Evolutionary conservation across 1,284 basidiomycete genomes (phyloP), one percentile per base, ranked within the genome.

Genomic region (Naganishia liquefaciens): DNA sequence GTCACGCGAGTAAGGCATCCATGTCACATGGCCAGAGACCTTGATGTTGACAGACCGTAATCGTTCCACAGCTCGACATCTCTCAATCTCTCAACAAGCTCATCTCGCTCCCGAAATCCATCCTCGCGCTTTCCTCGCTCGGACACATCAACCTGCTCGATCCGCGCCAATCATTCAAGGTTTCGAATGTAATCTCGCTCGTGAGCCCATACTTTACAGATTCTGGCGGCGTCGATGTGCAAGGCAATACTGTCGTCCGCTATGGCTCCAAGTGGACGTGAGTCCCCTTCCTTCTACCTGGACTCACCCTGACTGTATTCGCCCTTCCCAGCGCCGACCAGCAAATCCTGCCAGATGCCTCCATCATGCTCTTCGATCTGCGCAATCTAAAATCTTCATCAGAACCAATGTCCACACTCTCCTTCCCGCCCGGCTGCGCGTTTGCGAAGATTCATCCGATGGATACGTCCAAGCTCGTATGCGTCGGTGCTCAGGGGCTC

Each of bases 341-440:
- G 49, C 55, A 60, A 40, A 60, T 60, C 23, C 55, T 60, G n/a
- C 55, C 55, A 30, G 55, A 60, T 33, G 46, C 93, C 1, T 82
- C 96, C 28, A 90, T 99, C 70, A 95, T 96, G 77, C 84, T 97
- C 11, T 96, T 91, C 74, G 95, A 99, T 76, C 75, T 93, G 28
- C 87, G 95, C 19, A 60, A 60, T 25, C 30, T 60, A 15, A 60
- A 60, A 50, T 49, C 55, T n/a, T 30, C 55, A 37, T 49, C 55
- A 15, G 55, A 60, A 27, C 55, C 55, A 3, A 50, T 49, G 44
- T 40, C 46, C 10, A 60, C 55, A 0, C 84, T 98, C 40, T 87
- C 91, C 1, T 98, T 98, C 75, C 86, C 91, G 2, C 85, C 88
- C 37, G 90, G 91, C 0, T 93, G 95, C 0, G 86, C 91, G 0